Evolutionary conservation across 371 early-diverging fungal genomes (phyloP).

Genomic region (Mortierella sp.): DNA sequence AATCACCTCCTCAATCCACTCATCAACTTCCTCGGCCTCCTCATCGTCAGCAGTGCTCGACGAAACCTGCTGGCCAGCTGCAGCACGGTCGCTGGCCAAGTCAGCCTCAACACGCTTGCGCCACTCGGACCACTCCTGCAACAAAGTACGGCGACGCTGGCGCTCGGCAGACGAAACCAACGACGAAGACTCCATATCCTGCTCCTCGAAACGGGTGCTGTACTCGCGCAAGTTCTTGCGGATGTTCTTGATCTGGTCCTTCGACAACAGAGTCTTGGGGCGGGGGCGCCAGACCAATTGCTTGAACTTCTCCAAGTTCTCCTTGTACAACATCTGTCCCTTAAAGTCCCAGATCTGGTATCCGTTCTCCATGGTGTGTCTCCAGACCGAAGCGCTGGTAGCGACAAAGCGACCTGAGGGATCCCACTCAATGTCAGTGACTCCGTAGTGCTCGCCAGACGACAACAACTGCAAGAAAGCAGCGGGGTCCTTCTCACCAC

Average conservation of each 20-base stretch:
- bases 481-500: conserved; percentile 62
- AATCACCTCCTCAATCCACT: conserved; percentile 87
- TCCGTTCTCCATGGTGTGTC: conserved; percentile 87
- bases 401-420: conserved; percentile 96
- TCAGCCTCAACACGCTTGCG: conserved; percentile 75
- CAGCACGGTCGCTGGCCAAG: conserved; percentile 71
- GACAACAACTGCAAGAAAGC: conserved; percentile 75
- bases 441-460: conserved; percentile 91
- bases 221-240: conserved; percentile 93
- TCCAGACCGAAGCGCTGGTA: conserved; percentile 91
- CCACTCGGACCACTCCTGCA: conserved; percentile 87
- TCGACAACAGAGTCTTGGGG: conserved; percentile 85
- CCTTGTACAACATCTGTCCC: conserved; percentile 85
- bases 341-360: conserved; percentile 94
- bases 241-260: conserved; percentile 88
- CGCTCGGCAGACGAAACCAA: conserved; percentile 80
- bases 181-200: conserved; percentile 82
- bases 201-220: conserved; percentile 90
- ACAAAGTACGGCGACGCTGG: conserved; percentile 79
- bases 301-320: conserved; percentile 87
- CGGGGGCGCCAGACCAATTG: conserved; percentile 97
- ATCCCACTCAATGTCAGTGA: conserved; percentile 98
- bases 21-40: conserved; percentile 81
- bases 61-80: conserved; percentile 69
- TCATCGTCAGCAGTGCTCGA: conserved; percentile 61